phyloP scores from a whole-genome alignment of 495 filamentous ascomycete species.

The Zalerion maritima region DNA sequence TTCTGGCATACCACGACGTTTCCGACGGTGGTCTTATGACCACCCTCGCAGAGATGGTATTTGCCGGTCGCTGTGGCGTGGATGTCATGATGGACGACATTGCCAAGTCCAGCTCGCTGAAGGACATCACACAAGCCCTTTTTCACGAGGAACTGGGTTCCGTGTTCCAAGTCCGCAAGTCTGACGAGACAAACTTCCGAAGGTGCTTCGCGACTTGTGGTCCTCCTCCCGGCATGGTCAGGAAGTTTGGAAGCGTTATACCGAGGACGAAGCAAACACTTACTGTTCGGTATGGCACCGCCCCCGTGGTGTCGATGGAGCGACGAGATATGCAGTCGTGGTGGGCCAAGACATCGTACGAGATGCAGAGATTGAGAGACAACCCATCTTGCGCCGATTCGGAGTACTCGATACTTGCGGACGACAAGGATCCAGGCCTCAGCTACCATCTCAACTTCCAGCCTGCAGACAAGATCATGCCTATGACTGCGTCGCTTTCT shows the following conservation, averaged over 20 bases:
- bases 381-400: constrained; percentile 77
- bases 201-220: constrained; percentile 87
- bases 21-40: constrained; percentile 91
- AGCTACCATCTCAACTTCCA: constrained; percentile 74
- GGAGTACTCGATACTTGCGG: constrained; percentile 65
- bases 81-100: constrained; percentile 72
- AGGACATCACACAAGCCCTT: constrained; percentile 56
- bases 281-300: constrained; percentile 54
- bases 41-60: constrained; percentile 93
- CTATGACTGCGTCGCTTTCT: constrained; percentile 53
- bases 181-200: constrained; percentile 71
- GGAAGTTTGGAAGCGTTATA: constrained; percentile 62
- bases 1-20: constrained; percentile 88
- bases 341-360: constrained; percentile 77
- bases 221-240: constrained; percentile 64
- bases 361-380: constrained; percentile 83
- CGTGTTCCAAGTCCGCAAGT: constrained; percentile 83
- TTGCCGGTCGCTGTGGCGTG: constrained; percentile 83
- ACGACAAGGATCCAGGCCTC: constrained; percentile 67
- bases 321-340: constrained; percentile 69
- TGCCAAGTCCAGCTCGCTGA: constrained; percentile 35
- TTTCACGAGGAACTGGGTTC: constrained; percentile 98
- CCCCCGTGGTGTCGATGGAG: constrained; percentile 49
- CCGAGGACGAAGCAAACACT: constrained; percentile 61
- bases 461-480: constrained; percentile 58